A percentile compares a stretch with the other conserved stretches of the same genome.
Conservation (phyloP, 2,329 filamentous ascomycete species). For the Alternaria arborescens region DNA sequence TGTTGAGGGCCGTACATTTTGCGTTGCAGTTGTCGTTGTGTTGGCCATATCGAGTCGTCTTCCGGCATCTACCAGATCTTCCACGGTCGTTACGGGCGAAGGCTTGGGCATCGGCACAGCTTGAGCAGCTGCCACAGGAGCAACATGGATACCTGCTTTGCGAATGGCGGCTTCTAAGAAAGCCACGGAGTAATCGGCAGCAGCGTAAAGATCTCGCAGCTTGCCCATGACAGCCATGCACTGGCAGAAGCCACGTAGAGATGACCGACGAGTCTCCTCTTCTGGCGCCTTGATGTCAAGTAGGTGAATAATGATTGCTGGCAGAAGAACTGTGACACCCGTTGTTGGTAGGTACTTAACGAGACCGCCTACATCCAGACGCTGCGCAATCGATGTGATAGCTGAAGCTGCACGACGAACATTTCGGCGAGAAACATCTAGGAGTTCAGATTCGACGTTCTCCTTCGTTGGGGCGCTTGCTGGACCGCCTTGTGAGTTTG, state of each 20-base stretch:
- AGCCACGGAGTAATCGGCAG: conserved; percentile 93
- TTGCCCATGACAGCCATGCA: conserved; percentile 93
- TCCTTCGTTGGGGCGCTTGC: conserved; percentile 55
- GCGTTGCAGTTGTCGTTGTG: conserved; percentile 17
- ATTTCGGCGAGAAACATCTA: conserved; percentile 82
- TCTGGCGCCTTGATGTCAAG: conserved; percentile 89
- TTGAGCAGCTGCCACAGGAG: conserved; percentile 48
- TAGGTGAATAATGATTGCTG: conserved; percentile 92
- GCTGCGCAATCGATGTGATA: conserved; percentile 83
- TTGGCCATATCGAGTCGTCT: conserved; percentile 50
- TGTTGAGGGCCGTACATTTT: conserved; percentile 36
- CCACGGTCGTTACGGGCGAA: conserved; percentile 51
- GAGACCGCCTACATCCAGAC: conserved; percentile 75
- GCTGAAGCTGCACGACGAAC: conserved; percentile 85
- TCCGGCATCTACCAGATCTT: conserved; percentile 58
- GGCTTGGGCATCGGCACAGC: conserved; percentile 34
- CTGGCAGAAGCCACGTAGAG: conserved; percentile 82
- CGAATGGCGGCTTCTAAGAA: conserved; percentile 93
- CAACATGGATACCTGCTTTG: conserved; percentile 81
- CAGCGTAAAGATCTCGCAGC: conserved; percentile 87
- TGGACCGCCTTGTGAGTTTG: conserved; percentile 67
- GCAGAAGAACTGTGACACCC: conserved; percentile 87
- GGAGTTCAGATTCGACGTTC: conserved; percentile 67
- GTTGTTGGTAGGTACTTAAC: conserved; percentile 86
- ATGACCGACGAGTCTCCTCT: conserved; percentile 73